phyloP scores from a whole-genome alignment of 805 yeast genomes.

The Groenewaldozyma tartarivorans region DNA sequence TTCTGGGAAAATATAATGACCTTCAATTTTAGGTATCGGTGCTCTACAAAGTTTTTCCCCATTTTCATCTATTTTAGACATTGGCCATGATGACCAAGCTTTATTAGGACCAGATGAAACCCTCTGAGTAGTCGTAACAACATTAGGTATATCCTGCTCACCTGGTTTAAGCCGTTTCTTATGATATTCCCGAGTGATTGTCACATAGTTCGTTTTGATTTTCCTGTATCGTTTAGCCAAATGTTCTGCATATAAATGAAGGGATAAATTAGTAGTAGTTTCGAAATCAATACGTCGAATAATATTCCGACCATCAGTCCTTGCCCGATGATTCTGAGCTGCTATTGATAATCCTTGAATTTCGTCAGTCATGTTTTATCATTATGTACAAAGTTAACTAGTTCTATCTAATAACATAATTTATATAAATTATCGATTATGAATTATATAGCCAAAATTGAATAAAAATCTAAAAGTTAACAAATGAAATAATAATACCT shows the following conservation, averaged over 20 bases:
- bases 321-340: too few relatives aligned
- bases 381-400: too few relatives aligned
- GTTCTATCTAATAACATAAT: too few relatives aligned
- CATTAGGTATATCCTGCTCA: too few relatives aligned
- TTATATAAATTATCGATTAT: too few relatives aligned
- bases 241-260: slow-evolving; percentile 54
- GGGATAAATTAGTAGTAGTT: slow-evolving; percentile 39
- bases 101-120: too few relatives aligned
- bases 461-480: slow-evolving; percentile 42
- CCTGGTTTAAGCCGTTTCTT: too few relatives aligned
- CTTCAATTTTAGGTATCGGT: slow-evolving; percentile 13
- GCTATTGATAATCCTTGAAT: too few relatives aligned
- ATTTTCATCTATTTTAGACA: too few relatives aligned
- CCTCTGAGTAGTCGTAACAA: background rate
- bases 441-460: slow-evolving; percentile 68
- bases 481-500: background rate
- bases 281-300: slow-evolving; percentile 14
- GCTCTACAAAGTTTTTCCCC: slow-evolving; percentile 5
- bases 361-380: too few relatives aligned
- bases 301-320: too few relatives aligned
- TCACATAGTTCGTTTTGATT: background rate
- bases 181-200: too few relatives aligned
- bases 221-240: slow-evolving; percentile 25
- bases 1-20: slow-evolving; percentile 8
- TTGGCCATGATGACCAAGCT: background rate